Evolutionary conservation across 2,329 filamentous ascomycete genomes (phyloP).

Genomic region (Thermochaetoides dissita): DNA sequence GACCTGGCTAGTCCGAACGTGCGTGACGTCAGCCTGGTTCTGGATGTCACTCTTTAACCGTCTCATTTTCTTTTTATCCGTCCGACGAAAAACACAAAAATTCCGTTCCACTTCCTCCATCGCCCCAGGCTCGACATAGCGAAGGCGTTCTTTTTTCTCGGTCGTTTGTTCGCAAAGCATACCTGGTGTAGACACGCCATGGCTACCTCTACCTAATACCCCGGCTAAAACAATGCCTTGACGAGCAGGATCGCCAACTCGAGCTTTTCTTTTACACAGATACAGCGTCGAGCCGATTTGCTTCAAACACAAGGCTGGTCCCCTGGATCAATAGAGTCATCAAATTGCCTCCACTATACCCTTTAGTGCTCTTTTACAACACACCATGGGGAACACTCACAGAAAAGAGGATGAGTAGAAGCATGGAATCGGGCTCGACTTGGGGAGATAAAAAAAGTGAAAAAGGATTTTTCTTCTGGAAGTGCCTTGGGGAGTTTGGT

Average conservation of each 20-base stretch:
- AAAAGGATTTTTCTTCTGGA: neutral
- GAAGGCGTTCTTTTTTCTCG: constrained; percentile 34
- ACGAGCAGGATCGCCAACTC: too few species aligned
- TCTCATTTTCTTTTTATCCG: constrained; percentile 13
- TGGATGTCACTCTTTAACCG: constrained; percentile 68
- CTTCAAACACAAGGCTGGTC: neutral
- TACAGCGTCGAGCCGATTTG: neutral
- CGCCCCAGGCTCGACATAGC: constrained; percentile 28
- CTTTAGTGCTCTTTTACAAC: neutral
- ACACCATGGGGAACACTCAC: neutral
- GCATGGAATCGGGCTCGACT: constrained; percentile 4
- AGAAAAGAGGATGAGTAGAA: constrained; percentile 2
- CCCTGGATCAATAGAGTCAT: too few species aligned
- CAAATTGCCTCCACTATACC: neutral
- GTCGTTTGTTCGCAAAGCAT: constrained; percentile 9
- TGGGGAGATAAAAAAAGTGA: constrained; percentile 4
- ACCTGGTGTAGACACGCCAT: constrained; percentile 13
- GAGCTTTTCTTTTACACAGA: neutral
- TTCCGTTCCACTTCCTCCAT: too few species aligned
- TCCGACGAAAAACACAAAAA: constrained; percentile 1
- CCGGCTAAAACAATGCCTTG: neutral
- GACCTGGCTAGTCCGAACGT: constrained; percentile 83
- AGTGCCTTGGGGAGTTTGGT: constrained; percentile 10
- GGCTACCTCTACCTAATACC: constrained; percentile 29
- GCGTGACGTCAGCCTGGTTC: constrained; percentile 88